Evolutionary conservation across 2,329 filamentous ascomycete species (phyloP).

Genomic region (Trichoderma polysporum): DNA sequence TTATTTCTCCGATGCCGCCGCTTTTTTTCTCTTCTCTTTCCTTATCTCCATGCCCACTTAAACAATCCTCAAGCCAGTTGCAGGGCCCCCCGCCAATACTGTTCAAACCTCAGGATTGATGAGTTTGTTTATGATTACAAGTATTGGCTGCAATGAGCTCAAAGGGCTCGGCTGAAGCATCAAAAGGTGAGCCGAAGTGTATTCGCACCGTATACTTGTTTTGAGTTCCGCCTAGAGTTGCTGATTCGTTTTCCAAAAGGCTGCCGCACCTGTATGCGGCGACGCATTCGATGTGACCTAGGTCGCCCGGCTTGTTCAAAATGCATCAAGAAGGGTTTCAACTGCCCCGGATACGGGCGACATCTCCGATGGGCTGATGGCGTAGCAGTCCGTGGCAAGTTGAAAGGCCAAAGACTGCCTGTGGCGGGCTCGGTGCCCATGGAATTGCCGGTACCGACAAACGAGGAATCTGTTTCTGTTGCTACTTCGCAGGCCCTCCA

Average conservation of each 20-base stretch:
- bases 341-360: slow-evolving; percentile 31
- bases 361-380: slow-evolving; percentile 33
- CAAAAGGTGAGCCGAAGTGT: slow-evolving; percentile 1
- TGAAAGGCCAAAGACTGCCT: slow-evolving; percentile 26
- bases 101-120: slow-evolving; percentile 2
- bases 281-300: slow-evolving; percentile 33
- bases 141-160: slow-evolving; percentile 14
- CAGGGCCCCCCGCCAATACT: neutral
- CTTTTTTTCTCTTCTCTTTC: neutral
- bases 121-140: slow-evolving; percentile 2
- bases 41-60: neutral
- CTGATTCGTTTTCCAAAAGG: slow-evolving; percentile 21
- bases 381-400: slow-evolving; percentile 30
- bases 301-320: slow-evolving; percentile 29
- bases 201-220: neutral
- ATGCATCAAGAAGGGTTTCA: slow-evolving; percentile 31
- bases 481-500: neutral
- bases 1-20: slow-evolving; percentile 17
- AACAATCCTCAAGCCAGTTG: neutral
- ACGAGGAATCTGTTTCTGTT: neutral
- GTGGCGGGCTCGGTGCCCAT: slow-evolving; percentile 18
- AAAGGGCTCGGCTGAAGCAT: slow-evolving; percentile 14
- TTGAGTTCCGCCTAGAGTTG: neutral
- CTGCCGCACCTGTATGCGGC: slow-evolving; percentile 31
- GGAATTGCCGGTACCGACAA: neutral